Evolutionary conservation across 73 alveolate genomes (phyloP).

Genomic region (Tetrahymena elliotti): DNA sequence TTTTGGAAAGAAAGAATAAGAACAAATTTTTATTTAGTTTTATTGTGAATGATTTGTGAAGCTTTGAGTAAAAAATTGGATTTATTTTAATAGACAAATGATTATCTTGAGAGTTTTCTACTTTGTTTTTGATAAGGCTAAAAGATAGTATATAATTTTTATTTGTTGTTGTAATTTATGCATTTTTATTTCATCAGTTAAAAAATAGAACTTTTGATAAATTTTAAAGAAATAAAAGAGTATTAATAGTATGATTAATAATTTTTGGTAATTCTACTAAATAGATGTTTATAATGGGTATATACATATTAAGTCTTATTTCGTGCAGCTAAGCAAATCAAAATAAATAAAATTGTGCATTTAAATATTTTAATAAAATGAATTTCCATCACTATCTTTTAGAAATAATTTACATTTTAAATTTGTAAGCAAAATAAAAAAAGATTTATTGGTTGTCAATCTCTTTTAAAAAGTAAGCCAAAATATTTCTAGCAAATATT

Average conservation of each 20-base stretch:
- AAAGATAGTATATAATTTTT: no score
- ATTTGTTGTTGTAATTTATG: background rate
- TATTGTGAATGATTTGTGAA: background rate
- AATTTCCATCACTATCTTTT: background rate
- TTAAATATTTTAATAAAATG: background rate
- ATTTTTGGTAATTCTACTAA: background rate
- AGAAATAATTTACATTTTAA: no score
- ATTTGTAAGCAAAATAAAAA: background rate
- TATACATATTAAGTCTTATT: background rate
- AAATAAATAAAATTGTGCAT: no score
- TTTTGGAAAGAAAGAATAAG: no score
- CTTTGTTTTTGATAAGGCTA: background rate
- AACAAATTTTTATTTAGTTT: no score
- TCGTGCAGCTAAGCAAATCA: no score
- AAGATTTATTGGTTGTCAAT: background rate
- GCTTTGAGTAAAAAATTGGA: background rate
- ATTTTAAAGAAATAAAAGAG: background rate
- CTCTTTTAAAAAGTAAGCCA: background rate
- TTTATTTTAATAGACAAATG: no score
- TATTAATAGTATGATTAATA: no score
- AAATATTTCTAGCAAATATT: no score
- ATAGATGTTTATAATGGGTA: background rate
- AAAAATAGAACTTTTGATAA: background rate
- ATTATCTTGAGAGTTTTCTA: no score
- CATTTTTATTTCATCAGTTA: background rate